phyloP scores from a whole-genome alignment of 306 rosid genomes.

The Lablab purpureus region DNA sequence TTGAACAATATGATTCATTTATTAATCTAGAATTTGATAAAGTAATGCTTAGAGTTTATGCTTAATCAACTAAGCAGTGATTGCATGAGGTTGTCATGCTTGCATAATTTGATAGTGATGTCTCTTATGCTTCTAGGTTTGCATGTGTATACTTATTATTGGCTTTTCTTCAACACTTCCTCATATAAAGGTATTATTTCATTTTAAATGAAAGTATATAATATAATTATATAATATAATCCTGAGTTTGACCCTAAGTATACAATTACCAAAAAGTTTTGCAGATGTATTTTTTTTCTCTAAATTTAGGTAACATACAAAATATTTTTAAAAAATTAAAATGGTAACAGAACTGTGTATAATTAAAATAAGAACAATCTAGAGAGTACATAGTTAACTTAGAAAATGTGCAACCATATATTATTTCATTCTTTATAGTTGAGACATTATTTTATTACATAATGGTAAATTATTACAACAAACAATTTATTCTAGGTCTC shows the following conservation, averaged over 20 bases:
- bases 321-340: neutral
- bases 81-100: neutral
- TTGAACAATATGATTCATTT: neutral
- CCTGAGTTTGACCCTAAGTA: neutral
- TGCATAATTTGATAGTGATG: neutral
- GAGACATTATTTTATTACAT: neutral
- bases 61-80: neutral
- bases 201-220: neutral
- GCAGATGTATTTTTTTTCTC: no score
- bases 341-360: neutral
- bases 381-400: neutral
- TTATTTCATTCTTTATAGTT: neutral
- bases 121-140: neutral
- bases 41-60: neutral
- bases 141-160: neutral
- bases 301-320: neutral
- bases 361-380: neutral
- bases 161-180: neutral
- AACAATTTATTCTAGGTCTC: neutral
- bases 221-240: neutral
- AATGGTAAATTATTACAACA: neutral
- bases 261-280: no score
- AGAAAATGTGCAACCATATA: neutral
- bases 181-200: neutral
- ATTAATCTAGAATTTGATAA: neutral